Conservation (phyloP, 2,329 filamentous ascomycete species). For the Tolypocladium nubicola region DNA sequence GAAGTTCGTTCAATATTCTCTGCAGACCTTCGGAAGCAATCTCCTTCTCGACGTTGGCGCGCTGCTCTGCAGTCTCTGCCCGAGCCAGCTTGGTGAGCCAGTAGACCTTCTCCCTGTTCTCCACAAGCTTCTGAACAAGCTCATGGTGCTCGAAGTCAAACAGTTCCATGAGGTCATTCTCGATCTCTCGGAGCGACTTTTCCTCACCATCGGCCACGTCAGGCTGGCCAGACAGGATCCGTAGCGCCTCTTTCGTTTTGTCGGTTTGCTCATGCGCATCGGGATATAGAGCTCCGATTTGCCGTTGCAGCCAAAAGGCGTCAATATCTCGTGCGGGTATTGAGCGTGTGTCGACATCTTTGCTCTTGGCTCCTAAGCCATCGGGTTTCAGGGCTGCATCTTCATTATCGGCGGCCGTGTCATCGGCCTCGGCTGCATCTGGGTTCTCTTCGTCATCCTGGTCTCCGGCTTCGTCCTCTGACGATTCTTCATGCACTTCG, state of each 20-base stretch:
- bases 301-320: slow-evolving; percentile 91
- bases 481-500: slow-evolving; percentile 81
- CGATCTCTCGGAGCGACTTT: slow-evolving; percentile 80
- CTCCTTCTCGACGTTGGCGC: slow-evolving; percentile 71
- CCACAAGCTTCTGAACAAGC: slow-evolving; percentile 79
- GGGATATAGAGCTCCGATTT: slow-evolving; percentile 78
- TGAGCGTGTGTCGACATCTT: slow-evolving; percentile 45
- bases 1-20: slow-evolving; percentile 79
- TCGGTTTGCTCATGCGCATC: slow-evolving; percentile 91
- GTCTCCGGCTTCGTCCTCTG: slow-evolving; percentile 65
- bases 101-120: slow-evolving; percentile 86
- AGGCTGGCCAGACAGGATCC: slow-evolving; percentile 67
- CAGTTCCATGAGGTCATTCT: slow-evolving; percentile 96
- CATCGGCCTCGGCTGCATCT: slow-evolving; percentile 37
- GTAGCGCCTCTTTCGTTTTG: slow-evolving; percentile 77
- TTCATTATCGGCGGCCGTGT: slow-evolving; percentile 53
- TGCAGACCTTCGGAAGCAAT: slow-evolving; percentile 84
- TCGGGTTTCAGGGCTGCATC: slow-evolving; percentile 77
- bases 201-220: slow-evolving; percentile 66
- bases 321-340: slow-evolving; percentile 86
- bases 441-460: slow-evolving; percentile 53
- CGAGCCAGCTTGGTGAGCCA: slow-evolving; percentile 86
- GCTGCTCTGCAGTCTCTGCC: slow-evolving; percentile 69
- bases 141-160: slow-evolving; percentile 97
- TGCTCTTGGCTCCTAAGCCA: slow-evolving; percentile 30